These are phyloP conservation scores for Colletotrichum camelliae DNA, from an alignment of 2,329 filamentous ascomycete species.

Conservation along the genomic window DNA sequence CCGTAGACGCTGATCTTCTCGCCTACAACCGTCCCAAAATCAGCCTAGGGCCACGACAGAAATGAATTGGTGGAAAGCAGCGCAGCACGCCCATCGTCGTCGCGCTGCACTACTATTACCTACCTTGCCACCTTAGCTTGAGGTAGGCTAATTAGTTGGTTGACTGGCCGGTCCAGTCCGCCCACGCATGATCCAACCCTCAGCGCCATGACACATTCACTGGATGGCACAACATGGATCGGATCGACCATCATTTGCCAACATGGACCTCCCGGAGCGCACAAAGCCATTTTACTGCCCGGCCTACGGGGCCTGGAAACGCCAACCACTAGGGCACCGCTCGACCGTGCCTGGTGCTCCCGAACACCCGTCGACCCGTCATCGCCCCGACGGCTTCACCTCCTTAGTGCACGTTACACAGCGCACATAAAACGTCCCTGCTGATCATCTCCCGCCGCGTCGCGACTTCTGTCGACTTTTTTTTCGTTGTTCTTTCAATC, in stretches of 20 bases:
- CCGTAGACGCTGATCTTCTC: neutral
- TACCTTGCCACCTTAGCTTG: neutral
- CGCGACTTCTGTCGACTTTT: neutral
- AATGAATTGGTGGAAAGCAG: neutral
- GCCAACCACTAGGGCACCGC: neutral
- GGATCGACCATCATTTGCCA: neutral
- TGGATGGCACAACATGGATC: neutral
- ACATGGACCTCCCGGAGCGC: neutral
- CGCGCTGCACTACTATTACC: neutral
- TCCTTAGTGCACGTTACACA: slow-evolving; percentile 2
- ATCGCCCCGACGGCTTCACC: neutral
- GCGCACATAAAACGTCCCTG: neutral
- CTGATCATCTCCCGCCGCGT: neutral
- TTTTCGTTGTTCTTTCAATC: neutral
- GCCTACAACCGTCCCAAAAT: neutral
- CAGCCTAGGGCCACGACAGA: neutral
- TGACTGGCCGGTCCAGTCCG: neutral
- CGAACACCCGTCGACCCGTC: neutral
- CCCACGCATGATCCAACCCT: neutral
- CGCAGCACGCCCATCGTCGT: neutral
- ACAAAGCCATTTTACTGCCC: neutral
- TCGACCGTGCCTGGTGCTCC: neutral
- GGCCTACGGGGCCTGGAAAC: neutral
- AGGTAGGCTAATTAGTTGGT: neutral
- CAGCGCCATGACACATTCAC: neutral